Conservation (phyloP, 2,329 filamentous ascomycete species). For the Diaporthe humulicola region DNA sequence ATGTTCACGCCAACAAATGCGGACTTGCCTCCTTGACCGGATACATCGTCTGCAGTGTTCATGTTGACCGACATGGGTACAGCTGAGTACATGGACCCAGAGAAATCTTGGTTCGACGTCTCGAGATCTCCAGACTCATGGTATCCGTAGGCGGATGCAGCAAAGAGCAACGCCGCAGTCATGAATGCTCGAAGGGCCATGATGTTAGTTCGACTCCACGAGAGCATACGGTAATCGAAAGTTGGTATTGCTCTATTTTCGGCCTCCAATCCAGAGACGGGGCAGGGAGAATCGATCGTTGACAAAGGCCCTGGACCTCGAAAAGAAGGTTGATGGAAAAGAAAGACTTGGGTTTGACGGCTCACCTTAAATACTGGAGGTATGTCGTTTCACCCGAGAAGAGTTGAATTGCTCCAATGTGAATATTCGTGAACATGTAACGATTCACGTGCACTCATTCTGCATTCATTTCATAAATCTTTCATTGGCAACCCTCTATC, state of each 20-base stretch:
- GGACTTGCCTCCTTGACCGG: not conserved
- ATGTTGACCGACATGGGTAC: not conserved
- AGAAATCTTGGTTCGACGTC: not conserved
- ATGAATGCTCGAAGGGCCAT: not conserved
- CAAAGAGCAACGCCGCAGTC: not conserved
- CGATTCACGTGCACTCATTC: not conserved
- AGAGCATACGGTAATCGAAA: not conserved
- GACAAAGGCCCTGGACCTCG: not conserved
- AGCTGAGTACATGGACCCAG: not conserved
- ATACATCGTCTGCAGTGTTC: no score
- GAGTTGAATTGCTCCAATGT: not conserved
- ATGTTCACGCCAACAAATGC: constrained; percentile 54
- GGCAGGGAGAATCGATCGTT: not conserved
- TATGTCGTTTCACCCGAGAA: not conserved
- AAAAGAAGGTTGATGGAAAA: not conserved
- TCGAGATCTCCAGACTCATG: not conserved
- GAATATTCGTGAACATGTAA: not conserved
- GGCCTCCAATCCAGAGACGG: no score
- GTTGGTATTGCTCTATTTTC: not conserved
- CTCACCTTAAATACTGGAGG: not conserved
- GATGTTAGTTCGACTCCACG: not conserved
- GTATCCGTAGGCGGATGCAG: not conserved
- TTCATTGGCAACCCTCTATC: not conserved
- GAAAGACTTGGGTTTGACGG: not conserved
- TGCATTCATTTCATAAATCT: not conserved